These are phyloP conservation scores for Naegleria gruberi DNA, from an alignment of 208 protist genomes.

Conservation along the genomic window DNA sequence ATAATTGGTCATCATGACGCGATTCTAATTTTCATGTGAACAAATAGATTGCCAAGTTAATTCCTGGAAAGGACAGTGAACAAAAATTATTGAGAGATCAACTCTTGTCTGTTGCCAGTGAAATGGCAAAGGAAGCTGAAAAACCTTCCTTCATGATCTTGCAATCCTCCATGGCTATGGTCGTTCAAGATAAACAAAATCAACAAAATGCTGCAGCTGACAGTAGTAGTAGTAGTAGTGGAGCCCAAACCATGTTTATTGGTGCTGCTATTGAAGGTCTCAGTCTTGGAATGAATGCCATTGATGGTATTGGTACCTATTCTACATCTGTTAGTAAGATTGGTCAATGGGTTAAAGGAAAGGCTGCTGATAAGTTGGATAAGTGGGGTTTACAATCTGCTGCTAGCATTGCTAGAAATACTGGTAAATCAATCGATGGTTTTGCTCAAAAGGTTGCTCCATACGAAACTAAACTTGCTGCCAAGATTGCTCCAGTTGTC, in stretches of 20 bases:
- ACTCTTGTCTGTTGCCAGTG: not conserved
- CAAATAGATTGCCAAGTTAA: no score
- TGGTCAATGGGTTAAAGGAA: not conserved
- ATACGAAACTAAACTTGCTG: not conserved
- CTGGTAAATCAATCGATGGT: not conserved
- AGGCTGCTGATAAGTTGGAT: not conserved
- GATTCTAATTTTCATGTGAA: not conserved
- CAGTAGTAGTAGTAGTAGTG: not conserved
- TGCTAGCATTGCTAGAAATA: not conserved
- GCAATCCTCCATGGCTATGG: not conserved
- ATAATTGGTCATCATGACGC: not conserved
- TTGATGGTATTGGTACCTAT: not conserved
- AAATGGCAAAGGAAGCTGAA: not conserved
- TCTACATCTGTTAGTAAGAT: not conserved
- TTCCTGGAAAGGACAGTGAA: no score
- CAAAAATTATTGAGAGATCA: not conserved
- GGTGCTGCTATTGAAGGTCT: not conserved
- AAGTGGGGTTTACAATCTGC: not conserved
- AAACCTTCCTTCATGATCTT: not conserved
- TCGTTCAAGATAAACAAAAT: not conserved
- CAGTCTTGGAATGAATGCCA: not conserved
- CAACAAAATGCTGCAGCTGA: not conserved
- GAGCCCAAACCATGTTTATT: not conserved
- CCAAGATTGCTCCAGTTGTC: not conserved
- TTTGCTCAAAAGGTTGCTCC: not conserved